Evolutionary conservation across 164 flowering plant genomes (phyloP).

Genomic region (Piper betle): DNA sequence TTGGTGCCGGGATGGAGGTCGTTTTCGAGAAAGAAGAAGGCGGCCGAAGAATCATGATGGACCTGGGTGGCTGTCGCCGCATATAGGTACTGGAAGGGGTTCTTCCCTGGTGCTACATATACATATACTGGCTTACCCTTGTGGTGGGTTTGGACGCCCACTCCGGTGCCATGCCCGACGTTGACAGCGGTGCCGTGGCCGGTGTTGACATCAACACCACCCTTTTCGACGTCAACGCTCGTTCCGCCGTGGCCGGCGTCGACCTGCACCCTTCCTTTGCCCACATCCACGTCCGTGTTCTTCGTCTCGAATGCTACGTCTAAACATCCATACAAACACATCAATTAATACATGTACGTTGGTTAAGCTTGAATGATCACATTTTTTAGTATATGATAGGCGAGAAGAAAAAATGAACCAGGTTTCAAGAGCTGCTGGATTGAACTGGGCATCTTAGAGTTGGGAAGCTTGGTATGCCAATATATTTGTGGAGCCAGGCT

Average conservation of each 20-base stretch:
- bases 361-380: no score
- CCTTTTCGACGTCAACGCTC: slow-evolving; percentile 10
- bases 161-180: slow-evolving; percentile 10
- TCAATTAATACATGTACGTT: no score
- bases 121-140: slow-evolving; percentile 3
- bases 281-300: slow-evolving; percentile 1
- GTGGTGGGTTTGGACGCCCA: slow-evolving; percentile 6
- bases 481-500: slow-evolving; percentile 19
- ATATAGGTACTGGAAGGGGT: slow-evolving; percentile 4
- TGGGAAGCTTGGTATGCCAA: slow-evolving; percentile 24
- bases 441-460: slow-evolving; percentile 24
- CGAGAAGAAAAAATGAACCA: slow-evolving; percentile 1
- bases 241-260: slow-evolving; percentile 7
- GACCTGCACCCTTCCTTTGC: slow-evolving; percentile 8
- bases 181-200: slow-evolving; percentile 6
- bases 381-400: no score
- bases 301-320: slow-evolving; percentile 11
- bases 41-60: slow-evolving; percentile 14
- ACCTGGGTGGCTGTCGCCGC: slow-evolving; percentile 18
- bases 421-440: slow-evolving; percentile 14
- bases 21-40: slow-evolving; percentile 23
- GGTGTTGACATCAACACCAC: slow-evolving; percentile 14
- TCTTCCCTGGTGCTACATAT: not conserved
- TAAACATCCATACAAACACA: slow-evolving; percentile 1
- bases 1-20: slow-evolving; percentile 10